Percentiles rank a stretch among this genome's conserved stretches.
These are phyloP conservation scores for Leccinum disarticulatum DNA, from an alignment of 768 basidiomycete genomes.

Conservation along the genomic window DNA sequence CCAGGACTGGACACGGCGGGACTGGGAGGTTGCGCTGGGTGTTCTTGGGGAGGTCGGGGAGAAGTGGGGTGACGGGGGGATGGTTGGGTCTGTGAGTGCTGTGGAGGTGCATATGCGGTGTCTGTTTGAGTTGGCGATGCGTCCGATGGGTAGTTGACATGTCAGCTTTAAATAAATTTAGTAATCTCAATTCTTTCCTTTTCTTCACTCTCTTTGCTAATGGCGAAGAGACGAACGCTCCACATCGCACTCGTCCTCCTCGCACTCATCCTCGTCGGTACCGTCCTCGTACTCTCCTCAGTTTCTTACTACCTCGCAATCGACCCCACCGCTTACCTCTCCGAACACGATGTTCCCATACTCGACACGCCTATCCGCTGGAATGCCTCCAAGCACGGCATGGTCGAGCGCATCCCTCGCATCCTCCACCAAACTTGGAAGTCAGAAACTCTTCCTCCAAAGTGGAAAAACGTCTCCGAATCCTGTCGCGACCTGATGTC, in stretches of 20 bases:
- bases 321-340: conserved; percentile 72
- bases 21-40: conserved; percentile 58
- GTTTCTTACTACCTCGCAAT: conserved; percentile 89
- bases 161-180: neutral
- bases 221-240: conserved; percentile 47
- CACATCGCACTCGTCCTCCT: conserved; percentile 54
- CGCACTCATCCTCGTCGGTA: conserved; percentile 80
- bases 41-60: conserved; percentile 49
- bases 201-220: conserved; percentile 13
- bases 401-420: conserved; percentile 78
- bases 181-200: neutral
- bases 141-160: conserved; percentile 36
- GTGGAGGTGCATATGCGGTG: conserved; percentile 48
- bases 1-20: conserved; percentile 68
- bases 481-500: conserved; percentile 89
- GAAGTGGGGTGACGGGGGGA: conserved; percentile 56
- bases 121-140: conserved; percentile 49
- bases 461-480: conserved; percentile 80
- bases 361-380: conserved; percentile 54
- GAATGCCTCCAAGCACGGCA: conserved; percentile 61
- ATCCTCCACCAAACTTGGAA: conserved; percentile 99
- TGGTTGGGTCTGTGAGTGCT: conserved; percentile 49
- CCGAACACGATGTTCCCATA: conserved; percentile 70
- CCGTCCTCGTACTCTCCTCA: conserved; percentile 87
- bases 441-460: conserved; percentile 75